Evolutionary conservation across 768 basidiomycete genomes (phyloP).

Genomic region (Termitomyces sp.): DNA sequence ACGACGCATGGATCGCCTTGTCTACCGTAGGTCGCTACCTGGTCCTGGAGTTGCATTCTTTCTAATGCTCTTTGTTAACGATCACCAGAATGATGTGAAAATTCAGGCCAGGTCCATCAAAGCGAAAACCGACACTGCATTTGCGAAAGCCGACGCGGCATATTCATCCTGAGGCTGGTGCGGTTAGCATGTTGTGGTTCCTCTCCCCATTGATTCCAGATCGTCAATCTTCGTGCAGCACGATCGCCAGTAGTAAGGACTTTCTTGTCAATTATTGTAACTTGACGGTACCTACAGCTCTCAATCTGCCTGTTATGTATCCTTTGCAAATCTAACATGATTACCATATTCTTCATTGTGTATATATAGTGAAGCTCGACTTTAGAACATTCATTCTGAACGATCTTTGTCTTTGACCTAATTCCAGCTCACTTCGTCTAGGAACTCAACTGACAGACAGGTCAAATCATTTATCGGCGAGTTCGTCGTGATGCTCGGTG

Average conservation of each 20-base stretch:
- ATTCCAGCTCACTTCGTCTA: not conserved
- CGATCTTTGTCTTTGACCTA: too few species aligned
- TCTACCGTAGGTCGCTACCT: constrained; percentile 1
- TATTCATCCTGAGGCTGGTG: not conserved
- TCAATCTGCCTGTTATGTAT: not conserved
- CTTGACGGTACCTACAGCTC: not conserved
- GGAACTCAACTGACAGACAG: too few species aligned
- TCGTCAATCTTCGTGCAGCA: not conserved
- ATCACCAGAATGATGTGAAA: not conserved
- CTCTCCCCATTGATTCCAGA: not conserved
- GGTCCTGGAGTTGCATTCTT: too few species aligned
- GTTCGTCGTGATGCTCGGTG: too few species aligned
- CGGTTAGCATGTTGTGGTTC: not conserved
- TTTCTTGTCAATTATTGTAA: not conserved
- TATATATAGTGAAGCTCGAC: not conserved
- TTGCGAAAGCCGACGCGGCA: not conserved
- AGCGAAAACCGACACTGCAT: not conserved
- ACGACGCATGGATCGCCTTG: not conserved
- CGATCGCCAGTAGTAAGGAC: not conserved
- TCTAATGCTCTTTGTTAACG: not conserved
- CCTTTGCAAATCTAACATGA: too few species aligned
- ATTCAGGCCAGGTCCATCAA: not conserved
- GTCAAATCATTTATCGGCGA: too few species aligned
- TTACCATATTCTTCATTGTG: too few species aligned
- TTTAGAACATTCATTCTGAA: not conserved